phyloP scores from a whole-genome alignment of 192 early-diverging fungal species.

The Backusella tuberculispora region DNA sequence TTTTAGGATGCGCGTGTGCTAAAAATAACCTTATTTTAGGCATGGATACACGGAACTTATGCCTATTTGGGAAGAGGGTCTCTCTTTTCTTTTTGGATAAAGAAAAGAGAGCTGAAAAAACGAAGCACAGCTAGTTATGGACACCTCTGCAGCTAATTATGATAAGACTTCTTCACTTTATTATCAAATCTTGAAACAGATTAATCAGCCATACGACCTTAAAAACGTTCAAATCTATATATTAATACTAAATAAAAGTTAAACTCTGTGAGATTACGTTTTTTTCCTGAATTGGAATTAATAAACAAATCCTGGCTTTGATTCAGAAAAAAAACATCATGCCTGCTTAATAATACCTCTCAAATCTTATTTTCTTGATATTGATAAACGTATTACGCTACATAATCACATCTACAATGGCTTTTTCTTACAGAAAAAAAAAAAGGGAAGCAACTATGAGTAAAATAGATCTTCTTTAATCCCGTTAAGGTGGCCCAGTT shows the following conservation, averaged over 20 bases:
- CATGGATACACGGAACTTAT: neutral
- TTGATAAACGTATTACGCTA: neutral
- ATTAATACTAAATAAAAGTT: neutral
- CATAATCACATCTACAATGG: neutral
- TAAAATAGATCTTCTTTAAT: neutral
- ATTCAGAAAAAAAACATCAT: neutral
- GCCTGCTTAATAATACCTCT: neutral
- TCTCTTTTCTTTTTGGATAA: neutral
- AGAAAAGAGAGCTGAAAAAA: neutral
- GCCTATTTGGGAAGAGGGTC: neutral
- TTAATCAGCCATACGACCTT: neutral
- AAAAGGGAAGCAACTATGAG: neutral
- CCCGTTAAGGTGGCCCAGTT: neutral
- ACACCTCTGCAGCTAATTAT: neutral
- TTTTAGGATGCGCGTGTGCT: conserved; percentile 9
- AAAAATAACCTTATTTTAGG: conserved; percentile 10
- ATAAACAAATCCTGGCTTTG: neutral
- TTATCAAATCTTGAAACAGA: neutral
- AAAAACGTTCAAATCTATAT: neutral
- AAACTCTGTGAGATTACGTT: neutral
- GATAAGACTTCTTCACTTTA: neutral
- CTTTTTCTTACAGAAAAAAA: neutral
- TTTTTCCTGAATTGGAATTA: conserved; percentile 1
- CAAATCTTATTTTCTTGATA: neutral
- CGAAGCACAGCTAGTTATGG: neutral